Evolutionary conservation across 129 eudicot genomes (phyloP), one percentile per base, ranked within the genome.

Genomic region (Artemisia annua): DNA sequence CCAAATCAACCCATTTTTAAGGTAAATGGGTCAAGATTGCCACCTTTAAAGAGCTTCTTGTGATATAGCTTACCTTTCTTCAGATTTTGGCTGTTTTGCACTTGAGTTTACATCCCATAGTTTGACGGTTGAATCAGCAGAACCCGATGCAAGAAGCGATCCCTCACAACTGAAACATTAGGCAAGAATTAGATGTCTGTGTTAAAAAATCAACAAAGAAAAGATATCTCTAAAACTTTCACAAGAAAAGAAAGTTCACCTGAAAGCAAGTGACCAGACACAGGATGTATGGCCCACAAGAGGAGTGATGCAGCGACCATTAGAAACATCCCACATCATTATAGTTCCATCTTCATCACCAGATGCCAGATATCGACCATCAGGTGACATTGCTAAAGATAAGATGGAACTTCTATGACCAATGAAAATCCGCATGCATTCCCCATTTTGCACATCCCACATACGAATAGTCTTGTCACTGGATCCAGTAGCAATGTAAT

Each of bases 281-380:
- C 99, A 90, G 26, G 99, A 90, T 15, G 89, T 72, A 78, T 95
- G 99, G 63, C 96, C 99, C 60, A 95, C 94, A 77, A 95, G 81
- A 65, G 99, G 97, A 61, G 94, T 83, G 63, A 95, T 81, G 66
- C 97, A 95, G 12, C 97, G 97, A 48, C 91, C 99, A 56, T 83
- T 91, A 52, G 96, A 83, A 39, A 95, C 84, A 75, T 95, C 99
- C 99, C 97, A 95, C 97, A 95, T 90, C 99, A 95, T 88, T 74
- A 95, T 85, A 12, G 88, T 84, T 35, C 99, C 99, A 67, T 95
- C 99, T 79, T 95, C 99, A 76, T 95, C 99, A 46, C 97, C 99
- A 73, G 99, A 95, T 46, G 99, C 99, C 94, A 95, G 86, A 55
- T 95, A 95, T 48, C 96, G 89, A 43, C 99, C 99, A 78, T 95